Evolutionary conservation across 768 basidiomycete species (phyloP), one percentile per base, ranked within the genome.

Genomic region (Rhodotorula babjevae): DNA sequence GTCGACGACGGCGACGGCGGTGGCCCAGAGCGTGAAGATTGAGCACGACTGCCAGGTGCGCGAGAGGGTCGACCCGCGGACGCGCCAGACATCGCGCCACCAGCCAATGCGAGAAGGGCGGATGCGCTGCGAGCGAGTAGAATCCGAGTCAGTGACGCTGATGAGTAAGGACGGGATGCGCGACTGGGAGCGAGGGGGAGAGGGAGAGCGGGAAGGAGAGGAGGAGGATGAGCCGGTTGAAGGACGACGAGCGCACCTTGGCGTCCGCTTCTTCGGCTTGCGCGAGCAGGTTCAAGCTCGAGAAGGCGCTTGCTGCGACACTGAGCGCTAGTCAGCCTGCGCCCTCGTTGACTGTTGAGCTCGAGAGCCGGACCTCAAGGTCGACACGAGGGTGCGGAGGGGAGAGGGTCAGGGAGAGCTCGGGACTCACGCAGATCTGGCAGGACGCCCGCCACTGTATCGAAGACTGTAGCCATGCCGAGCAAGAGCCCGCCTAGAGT

Each of bases 91-190:
- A 50, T 75, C 73, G 7, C 65, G 59, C 73, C 73, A 75, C 73
- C 73, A 75, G 25, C 70, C 69, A 6, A 70, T 52, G 31, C 64
- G 61, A 25, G 59, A 62, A 3, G 63, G 29, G 8, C 73, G 62
- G 23, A 75, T 68, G 49, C 73, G 66, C 69, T 72, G 60, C 46
- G 29, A n/a, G n/a, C n/a, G n/a, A n/a, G n/a, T n/a, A n/a, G n/a
- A n/a, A n/a, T n/a, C n/a, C n/a, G n/a, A n/a, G n/a, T n/a, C n/a
- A n/a, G n/a, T n/a, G n/a, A n/a, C n/a, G n/a, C n/a, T n/a, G n/a
- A n/a, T n/a, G n/a, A n/a, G n/a, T n/a, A n/a, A n/a, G n/a, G 9
- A 46, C 14, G 7, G 21, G 44, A 4, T 23, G 10, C 14, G 40
- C 3, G 25, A 6, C 40, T 21, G 31, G 36, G 6, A 21, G 27